Evolutionary conservation across 2,329 filamentous ascomycete genomes (phyloP), one percentile per base, ranked within the genome.

Genomic region (Raffaelea ambrosiae): DNA sequence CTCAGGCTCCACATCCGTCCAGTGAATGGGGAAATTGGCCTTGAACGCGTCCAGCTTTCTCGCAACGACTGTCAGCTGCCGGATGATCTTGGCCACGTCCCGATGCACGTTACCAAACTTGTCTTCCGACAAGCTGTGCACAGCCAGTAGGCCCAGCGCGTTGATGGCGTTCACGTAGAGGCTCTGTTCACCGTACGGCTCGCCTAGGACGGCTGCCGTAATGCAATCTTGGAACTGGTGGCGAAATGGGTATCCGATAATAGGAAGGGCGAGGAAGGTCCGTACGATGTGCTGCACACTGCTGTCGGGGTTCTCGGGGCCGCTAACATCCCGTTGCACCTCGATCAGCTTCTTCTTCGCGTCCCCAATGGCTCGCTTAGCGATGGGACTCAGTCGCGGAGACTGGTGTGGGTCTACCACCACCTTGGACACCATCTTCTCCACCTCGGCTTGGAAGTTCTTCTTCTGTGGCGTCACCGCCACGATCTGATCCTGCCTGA

Each of bases 71-170:
- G 87, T 90, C 51, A 94, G 78, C 1, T 81, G 79, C 42, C 84
- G 78, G 44, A 96, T 79, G 48, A 95, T 83, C 43, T 67, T 68
- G 1, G 86, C 79, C 2, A 97, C 81, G 54, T 93, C 86, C 40
- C 81, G 74, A 55, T 94, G 84, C n/a, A 94, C 91, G 56, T 87
- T 86, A 14, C 91, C 91, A 59, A 82, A 93, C 42, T 76, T 76
- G 61, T 97, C 91, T 63, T 97, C 90, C 3, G 71, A 70, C 47
- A 96, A 66, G 63, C 86, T 91, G 52, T 77, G 77, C 4, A 88
- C 76, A 1, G 86, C 77, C 23, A 97, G 72, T 44, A 76, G 73
- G 13, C 79, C 80, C 36, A 93, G 67, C 0, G 84, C 77, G 50
- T 81, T 79, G n/a, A 83, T 73, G 2, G 87, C 84, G 60, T 91